These are phyloP conservation scores for Theobroma grandiflorum DNA, from an alignment of 441 rosid species.

Conservation along the genomic window DNA sequence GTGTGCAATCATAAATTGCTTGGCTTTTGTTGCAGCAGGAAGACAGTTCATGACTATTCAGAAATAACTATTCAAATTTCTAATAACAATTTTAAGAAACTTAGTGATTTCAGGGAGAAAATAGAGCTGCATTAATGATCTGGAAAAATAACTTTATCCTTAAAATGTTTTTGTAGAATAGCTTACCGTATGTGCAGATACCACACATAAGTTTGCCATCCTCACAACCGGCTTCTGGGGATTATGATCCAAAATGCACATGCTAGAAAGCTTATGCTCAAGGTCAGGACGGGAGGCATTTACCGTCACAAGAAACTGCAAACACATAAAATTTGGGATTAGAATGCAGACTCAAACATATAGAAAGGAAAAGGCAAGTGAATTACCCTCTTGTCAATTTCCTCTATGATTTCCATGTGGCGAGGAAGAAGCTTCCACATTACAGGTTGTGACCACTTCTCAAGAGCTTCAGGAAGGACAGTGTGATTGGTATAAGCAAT, in stretches of 20 bases:
- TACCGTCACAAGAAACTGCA: slow-evolving; percentile 81
- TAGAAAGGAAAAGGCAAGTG: slow-evolving; percentile 18
- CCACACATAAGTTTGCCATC: slow-evolving; percentile 98
- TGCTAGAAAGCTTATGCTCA: slow-evolving; percentile 79
- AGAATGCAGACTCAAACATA: slow-evolving; percentile 24
- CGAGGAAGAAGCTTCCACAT: slow-evolving; percentile 99
- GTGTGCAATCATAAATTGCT: neutral
- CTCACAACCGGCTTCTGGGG: slow-evolving; percentile 94
- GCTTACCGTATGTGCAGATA: slow-evolving; percentile 82
- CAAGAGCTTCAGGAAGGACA: slow-evolving; percentile 99
- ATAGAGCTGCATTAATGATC: neutral
- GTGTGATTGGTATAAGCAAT: slow-evolving; percentile 99
- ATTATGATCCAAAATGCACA: slow-evolving; percentile 86
- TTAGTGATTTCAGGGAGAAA: slow-evolving; percentile 2
- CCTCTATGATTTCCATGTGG: slow-evolving; percentile 98
- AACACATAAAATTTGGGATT: slow-evolving; percentile 22
- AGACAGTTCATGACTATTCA: slow-evolving; percentile 1
- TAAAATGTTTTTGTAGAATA: neutral
- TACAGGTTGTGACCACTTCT: slow-evolving; percentile 97
- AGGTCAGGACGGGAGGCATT: slow-evolving; percentile 64
- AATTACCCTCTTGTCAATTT: slow-evolving; percentile 90
- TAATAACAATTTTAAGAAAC: slow-evolving; percentile 12
- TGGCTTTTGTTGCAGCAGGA: no score
- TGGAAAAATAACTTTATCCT: slow-evolving; percentile 17
- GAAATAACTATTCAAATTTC: slow-evolving; percentile 7